Evolutionary conservation across 176 grass and related monocot genomes (phyloP).

Genomic region (Triticum urartu): DNA sequence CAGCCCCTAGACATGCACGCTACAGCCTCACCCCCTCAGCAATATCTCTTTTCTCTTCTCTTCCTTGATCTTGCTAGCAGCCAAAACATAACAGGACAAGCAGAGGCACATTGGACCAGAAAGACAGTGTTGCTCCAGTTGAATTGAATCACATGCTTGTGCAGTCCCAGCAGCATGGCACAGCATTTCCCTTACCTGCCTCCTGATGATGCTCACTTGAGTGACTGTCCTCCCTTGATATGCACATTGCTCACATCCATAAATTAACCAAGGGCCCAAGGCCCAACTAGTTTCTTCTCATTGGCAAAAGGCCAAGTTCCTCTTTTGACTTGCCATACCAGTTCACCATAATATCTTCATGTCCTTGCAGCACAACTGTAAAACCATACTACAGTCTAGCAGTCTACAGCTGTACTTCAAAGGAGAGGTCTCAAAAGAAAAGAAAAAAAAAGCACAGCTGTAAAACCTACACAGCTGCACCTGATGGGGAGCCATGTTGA

Average conservation of each 20-base stretch:
- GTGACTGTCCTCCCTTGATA: conserved; percentile 11
- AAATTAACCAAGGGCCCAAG: conserved; percentile 26
- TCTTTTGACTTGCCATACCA: conserved; percentile 4
- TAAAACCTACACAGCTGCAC: background rate
- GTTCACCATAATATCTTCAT: background rate
- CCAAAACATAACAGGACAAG: conserved; percentile 51
- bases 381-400: background rate
- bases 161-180: conserved; percentile 2
- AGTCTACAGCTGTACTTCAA: background rate
- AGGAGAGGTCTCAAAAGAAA: background rate
- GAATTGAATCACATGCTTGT: conserved; percentile 28
- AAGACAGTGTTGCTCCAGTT: conserved; percentile 21
- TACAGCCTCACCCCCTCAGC: conserved; percentile 25
- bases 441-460: background rate
- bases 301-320: conserved; percentile 11
- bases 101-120: conserved; percentile 19
- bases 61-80: conserved; percentile 35
- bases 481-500: background rate
- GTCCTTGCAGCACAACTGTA: conserved; percentile 15
- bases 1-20: conserved; percentile 30
- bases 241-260: conserved; percentile 34
- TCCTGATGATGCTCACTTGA: conserved; percentile 34
- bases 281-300: conserved; percentile 5
- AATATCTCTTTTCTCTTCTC: background rate
- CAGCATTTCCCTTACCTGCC: background rate